Evolutionary conservation across 2,329 filamentous ascomycete genomes (phyloP), one percentile per base, ranked within the genome.

Genomic region (Aspergillus aculeatinus): DNA sequence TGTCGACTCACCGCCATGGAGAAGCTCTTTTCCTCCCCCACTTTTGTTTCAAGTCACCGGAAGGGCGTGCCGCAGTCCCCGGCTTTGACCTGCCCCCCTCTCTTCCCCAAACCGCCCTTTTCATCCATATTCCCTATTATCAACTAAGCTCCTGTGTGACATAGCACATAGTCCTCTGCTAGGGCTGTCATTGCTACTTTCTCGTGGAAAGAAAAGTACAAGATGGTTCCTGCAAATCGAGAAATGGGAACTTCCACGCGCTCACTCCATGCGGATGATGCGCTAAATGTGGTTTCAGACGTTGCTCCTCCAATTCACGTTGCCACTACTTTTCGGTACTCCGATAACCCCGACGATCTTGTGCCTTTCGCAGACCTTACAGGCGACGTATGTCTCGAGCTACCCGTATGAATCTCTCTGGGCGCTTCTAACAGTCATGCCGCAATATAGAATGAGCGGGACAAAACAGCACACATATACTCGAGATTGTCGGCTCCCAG

Each of bases 291-390:
- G 35, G 85, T 90, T 67, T 82, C 87, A 54, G 92, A 95, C 72
- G 89, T 98, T 58, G 92, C 94, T 12, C 94, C 95, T 60, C 87
- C 94, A 4, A 82, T 98, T 71, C 94, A 98, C 74, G 87, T 96
- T 64, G 92, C 92, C 63, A 97, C 94, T 12, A 98, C 92, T 16
- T 98, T 92, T 77, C 87, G 91, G 67, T 98, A 97, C 76, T 81
- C 83, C 29, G 77, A 81, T 56, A 83, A 96, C 72, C 90, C 92
- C 2, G 83, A 87, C 5, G 74, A 86, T 29, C 83, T 96, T 50
- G 67, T 79, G 7, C 81, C 83, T 2, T 74, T 76, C 14, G 71
- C 77, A 62, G 73, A 89, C 29, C 57, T 65, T 47, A 60, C 14
- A 19, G 39, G 44, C 58, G 84, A 85, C 71, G 87, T 89, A 76